Evolutionary conservation across 345 rosid species (phyloP), one percentile per base, ranked within the genome.

Genomic region (Noccaea bulbosa): DNA sequence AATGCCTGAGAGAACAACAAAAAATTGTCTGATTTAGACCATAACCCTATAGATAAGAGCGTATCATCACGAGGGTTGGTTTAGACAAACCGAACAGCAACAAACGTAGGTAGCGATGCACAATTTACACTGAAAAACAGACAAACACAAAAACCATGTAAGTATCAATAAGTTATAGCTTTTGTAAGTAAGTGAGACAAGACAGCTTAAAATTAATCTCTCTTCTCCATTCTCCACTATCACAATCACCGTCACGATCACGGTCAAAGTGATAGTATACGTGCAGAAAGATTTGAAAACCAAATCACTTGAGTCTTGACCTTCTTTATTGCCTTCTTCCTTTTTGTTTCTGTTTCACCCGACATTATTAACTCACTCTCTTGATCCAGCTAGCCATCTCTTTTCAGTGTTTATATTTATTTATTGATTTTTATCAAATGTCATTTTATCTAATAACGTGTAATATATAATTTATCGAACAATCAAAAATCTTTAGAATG

Each of bases 111-210:
- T 22, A 55, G 65, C 43, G 43, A 30, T 55, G 65, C 50, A 46
- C 47, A 60, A 44, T 51, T 59, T 62, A 67, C 73, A 60, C 78
- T 67, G 78, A 74, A 74, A 74, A 34, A 74, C 78, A 74, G 63
- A 67, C 68, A 74, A 56, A 57, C 61, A 72, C 52, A 40, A 49
- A 74, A 74, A 44, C 62, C 22, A 57, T 58, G 54, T 5, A 60
- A 51, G 67, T 58, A 5, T 50, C 27, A 57, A 14, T 59, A 74
- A 33, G 72, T 66, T 37, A 49, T 40, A 66, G 60, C 61, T 59
- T 48, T 59, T 52, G 72, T 15, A 49, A 74, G 77, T 57, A 73
- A 67, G 73, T 74, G 47, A 60, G 73, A 74, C 69, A 74, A 67
- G 78, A 74, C 73, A 60, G 78, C 43, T 50, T 20, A n/a, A 57